A percentile compares a stretch with the other conserved stretches of the same genome.
These are phyloP conservation scores for Salicornia ramosissima DNA, from an alignment of 148 eudicot species.

Conservation along the genomic window DNA sequence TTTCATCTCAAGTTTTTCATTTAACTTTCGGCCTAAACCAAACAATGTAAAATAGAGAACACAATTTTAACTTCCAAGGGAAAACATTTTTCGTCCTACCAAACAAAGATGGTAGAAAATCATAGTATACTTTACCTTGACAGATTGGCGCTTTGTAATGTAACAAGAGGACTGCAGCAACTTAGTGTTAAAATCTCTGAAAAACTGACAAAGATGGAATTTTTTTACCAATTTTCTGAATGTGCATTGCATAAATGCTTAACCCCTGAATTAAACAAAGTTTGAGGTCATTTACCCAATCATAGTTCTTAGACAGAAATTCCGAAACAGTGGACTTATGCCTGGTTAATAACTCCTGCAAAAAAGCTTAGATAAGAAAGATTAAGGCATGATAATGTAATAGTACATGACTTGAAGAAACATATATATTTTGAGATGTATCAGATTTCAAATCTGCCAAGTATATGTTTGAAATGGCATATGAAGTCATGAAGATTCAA, in stretches of 20 bases:
- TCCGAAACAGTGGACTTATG: conserved; percentile 56
- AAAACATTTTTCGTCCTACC: too few relatives aligned
- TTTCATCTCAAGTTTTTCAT: too few relatives aligned
- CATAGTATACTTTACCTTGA: conserved; percentile 41
- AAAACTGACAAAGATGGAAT: conserved; percentile 40
- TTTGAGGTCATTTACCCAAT: conserved; percentile 30
- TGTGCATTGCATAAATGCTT: conserved; percentile 2
- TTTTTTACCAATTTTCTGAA: background rate
- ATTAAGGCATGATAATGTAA: background rate
- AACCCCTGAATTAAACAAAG: background rate
- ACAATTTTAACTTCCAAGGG: too few relatives aligned
- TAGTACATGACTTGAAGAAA: background rate
- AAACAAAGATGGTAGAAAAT: background rate
- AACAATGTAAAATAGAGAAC: too few relatives aligned
- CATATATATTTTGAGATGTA: background rate
- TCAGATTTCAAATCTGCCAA: background rate
- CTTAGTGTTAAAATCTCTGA: conserved; percentile 44
- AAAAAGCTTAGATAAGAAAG: background rate
- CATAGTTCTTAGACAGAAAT: conserved; percentile 40
- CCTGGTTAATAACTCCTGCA: conserved; percentile 47
- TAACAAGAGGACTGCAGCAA: conserved; percentile 60
- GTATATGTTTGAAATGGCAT: background rate
- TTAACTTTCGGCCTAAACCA: too few relatives aligned
- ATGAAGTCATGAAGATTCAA: background rate
- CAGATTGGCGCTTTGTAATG: conserved; percentile 63